Evolutionary conservation across 768 basidiomycete species (phyloP).

Genomic region (Mycena latifolia): DNA sequence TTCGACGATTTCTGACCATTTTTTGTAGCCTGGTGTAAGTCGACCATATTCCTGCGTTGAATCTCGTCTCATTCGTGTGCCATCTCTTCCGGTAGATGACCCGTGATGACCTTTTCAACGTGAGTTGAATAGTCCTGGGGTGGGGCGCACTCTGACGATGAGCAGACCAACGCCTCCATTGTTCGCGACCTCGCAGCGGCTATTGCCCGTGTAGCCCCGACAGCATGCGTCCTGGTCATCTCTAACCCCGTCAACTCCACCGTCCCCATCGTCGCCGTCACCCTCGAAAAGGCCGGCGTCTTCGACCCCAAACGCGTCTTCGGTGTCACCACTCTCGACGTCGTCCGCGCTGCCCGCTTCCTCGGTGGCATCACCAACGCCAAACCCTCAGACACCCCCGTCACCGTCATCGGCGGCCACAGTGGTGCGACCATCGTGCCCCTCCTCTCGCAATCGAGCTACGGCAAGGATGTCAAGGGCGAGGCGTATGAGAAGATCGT

Average conservation of each 20-base stretch:
- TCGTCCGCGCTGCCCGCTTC: conserved; percentile 96
- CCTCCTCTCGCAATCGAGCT: conserved; percentile 84
- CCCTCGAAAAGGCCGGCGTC: conserved; percentile 91
- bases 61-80: conserved; percentile 41
- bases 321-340: conserved; percentile 98
- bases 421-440: conserved; percentile 98
- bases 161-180: conserved; percentile 95
- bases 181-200: conserved; percentile 95
- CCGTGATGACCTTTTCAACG: conserved; percentile 97
- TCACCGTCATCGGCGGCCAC: conserved; percentile 96
- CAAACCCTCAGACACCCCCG: conserved; percentile 72
- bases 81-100: conserved; percentile 75
- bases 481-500: conserved; percentile 85
- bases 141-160: neutral
- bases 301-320: conserved; percentile 92
- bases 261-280: conserved; percentile 95
- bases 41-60: conserved; percentile 9
- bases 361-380: conserved; percentile 76
- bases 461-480: conserved; percentile 80
- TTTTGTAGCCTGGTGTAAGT: conserved; percentile 84
- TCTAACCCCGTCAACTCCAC: conserved; percentile 99
- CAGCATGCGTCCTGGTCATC: conserved; percentile 96
- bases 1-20: conserved; percentile 29
- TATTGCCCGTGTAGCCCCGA: conserved; percentile 86
- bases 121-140: conserved; percentile 51